Base-by-base conservation (phyloP, 78 protist species). In the slime mould (Dictyostelium discoideum) region DNA sequence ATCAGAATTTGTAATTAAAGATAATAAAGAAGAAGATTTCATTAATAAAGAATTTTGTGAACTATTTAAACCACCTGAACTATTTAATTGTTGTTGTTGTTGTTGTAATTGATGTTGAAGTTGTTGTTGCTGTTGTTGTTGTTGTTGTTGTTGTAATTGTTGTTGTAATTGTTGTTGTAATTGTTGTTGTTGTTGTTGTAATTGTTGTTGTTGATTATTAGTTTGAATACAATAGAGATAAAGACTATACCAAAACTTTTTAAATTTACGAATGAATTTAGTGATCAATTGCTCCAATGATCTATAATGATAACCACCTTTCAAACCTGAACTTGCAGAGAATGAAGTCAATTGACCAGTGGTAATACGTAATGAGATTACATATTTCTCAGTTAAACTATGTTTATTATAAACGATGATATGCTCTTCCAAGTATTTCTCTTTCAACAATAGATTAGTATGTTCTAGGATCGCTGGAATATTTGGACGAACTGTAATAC, bases 231-330 rank as follows among this genome's bases (percentile, higher is more conserved):
- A 74, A 37, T 74, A 74, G 5, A 74, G 24, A 63, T 37, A 60
- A 3, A 85, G 37, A 9, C 39, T 26, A 40, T 42, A 90, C 95
- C 95, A 90, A 69, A 82, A 90, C 82, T 90, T 90, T 72, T 90
- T 90, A 46, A 90, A 82, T 44, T 90, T 90, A 63, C 88, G 69
- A 22, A 81, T 67, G 60, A 90, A 90, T 32, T 73, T 80, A 9
- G 95, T 83, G 13, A 90, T 82, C 3, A 44, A 22, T 24, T 90
- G 63, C 14, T 90, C 95, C 1, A 90, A 39, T 20, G 84, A 81
- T 73, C 95, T 65, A 42, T 90, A 90, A 72, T 90, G 95, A 37
- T 90, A 90, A 37, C 95, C 95, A 54, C 95, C 95, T 39, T 90
- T 90, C 32, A 90, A 60, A n/a, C 95, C 95, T 7, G 95, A 90